Base-by-base conservation (phyloP, 345 rosid species). In the Pugionium dolabratum region DNA sequence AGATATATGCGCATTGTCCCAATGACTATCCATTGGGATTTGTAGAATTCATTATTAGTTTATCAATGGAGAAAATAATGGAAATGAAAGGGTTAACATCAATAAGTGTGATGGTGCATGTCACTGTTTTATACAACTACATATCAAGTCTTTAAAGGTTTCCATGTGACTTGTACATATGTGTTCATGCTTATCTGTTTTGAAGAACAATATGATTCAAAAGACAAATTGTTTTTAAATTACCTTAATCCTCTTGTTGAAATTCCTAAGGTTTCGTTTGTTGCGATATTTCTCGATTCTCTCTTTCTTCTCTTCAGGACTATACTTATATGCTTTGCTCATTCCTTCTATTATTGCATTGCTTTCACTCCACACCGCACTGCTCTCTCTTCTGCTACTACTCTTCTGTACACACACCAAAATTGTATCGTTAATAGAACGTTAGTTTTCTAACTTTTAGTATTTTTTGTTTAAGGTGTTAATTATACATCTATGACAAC, bases 161-260 rank as follows among this genome's bases (percentile, higher is more conserved):
- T 73, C 49, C 26, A 51, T 59, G 46, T 18, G 74, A 60, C 37
- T 32, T 11, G 26, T 2, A 41, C 48, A 54, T 7, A n/a, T 18
- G 47, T 64, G 7, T 49, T 29, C 33, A 64, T 53, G 33, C 6
- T 42, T 44, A 1, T 36, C 29, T 7, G 45, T 35, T 35, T 27
- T 48, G 56, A 48, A 27, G 35, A 35, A 47, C 10, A 35, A 2
- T 60, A 31, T 39, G 39, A 37, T 50, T 48, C 7, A 26, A 66
- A 45, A 28, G 39, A 11, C 7, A 29, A n/a, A 1, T 18, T 18
- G 18, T 18, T 18, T 18, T 7, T 4, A 8, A 3, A 1, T 44
- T 50, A 89, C 99, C 99, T 94, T 90, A 68, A 94, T 94, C 61
- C 90, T 94, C 85, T 88, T 94, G 86, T 80, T 90, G 95, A 94